Evolutionary conservation across 805 yeast species (phyloP).

Genomic region (Hanseniaspora meyeri): DNA sequence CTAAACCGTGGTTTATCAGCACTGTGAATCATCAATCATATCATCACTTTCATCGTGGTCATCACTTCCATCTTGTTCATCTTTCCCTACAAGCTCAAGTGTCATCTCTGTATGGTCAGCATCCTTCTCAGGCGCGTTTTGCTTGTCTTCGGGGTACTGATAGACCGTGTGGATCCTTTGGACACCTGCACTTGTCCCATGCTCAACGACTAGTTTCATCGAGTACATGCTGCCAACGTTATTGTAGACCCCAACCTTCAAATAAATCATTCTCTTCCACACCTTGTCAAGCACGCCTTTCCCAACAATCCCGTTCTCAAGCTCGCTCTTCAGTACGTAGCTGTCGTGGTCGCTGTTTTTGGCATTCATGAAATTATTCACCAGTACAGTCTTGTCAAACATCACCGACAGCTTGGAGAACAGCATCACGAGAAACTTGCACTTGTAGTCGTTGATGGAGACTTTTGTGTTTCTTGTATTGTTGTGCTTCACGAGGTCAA

Average conservation of each 20-base stretch:
- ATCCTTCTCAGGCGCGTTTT: too few species aligned
- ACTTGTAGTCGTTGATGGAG: slow-evolving; percentile 1
- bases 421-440: neutral
- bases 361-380: slow-evolving; percentile 8
- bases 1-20: too few species aligned
- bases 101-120: too few species aligned
- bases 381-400: slow-evolving; percentile 1
- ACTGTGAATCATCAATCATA: slow-evolving; percentile 2
- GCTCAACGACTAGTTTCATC: slow-evolving; percentile 3
- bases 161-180: neutral
- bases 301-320: slow-evolving; percentile 11
- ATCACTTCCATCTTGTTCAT: neutral
- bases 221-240: neutral
- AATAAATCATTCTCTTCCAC: slow-evolving; percentile 9
- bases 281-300: slow-evolving; percentile 9
- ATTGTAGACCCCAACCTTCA: slow-evolving; percentile 4
- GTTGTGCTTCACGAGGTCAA: neutral
- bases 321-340: slow-evolving; percentile 8
- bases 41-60: neutral
- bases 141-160: neutral
- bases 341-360: neutral
- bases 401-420: neutral
- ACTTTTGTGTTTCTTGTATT: neutral
- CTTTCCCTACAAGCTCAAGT: too few species aligned
- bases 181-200: neutral